Conservation (phyloP, 305 asterid species). For the Solanum hybrid region DNA sequence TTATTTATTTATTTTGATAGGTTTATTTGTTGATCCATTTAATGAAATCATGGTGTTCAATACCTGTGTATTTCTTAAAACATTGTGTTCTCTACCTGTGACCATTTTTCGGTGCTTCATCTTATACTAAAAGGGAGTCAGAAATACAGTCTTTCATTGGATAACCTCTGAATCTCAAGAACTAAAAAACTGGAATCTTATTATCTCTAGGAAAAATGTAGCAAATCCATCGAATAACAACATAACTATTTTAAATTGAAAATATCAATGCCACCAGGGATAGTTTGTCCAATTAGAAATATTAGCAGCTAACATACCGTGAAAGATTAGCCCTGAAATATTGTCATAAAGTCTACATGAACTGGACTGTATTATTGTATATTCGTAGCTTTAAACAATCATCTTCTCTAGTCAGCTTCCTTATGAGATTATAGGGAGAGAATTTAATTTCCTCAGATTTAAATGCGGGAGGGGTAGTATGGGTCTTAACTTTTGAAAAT, state of each 20-base stretch:
- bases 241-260: not conserved
- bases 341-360: not conserved
- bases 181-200: not conserved
- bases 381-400: not conserved
- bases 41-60: not conserved
- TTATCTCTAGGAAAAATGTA: not conserved
- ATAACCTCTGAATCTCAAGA: not conserved
- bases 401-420: not conserved
- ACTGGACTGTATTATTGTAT: not conserved
- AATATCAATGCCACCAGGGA: not conserved
- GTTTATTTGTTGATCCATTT: not conserved
- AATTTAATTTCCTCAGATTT: not conserved
- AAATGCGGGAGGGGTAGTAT: not conserved
- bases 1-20: not conserved
- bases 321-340: not conserved
- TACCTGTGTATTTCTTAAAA: not conserved
- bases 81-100: not conserved
- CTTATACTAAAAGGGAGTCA: not conserved
- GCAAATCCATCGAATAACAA: not conserved
- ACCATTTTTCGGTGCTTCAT: not conserved
- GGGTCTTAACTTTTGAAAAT: not conserved
- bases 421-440: not conserved
- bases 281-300: not conserved
- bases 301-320: not conserved
- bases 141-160: not conserved